Conservation (phyloP, 257 asterid genomes). For the Scutellaria baicalensis region DNA sequence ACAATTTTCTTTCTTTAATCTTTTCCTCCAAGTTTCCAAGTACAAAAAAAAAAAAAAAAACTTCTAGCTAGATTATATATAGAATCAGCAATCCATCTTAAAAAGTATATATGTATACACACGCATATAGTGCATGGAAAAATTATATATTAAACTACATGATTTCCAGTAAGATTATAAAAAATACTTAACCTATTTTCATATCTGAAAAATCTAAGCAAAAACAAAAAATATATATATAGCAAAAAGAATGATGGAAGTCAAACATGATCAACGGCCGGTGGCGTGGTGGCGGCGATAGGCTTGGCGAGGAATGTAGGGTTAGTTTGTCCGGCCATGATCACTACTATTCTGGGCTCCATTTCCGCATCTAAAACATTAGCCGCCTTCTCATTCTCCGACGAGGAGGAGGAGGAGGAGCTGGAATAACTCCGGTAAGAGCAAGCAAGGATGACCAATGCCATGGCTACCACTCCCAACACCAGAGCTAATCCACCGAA, state of each 20-base stretch:
- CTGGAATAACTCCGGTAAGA: slow-evolving; percentile 27
- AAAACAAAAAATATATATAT: not conserved
- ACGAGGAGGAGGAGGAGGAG: not conserved
- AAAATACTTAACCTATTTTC: not conserved
- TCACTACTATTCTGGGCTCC: slow-evolving; percentile 41
- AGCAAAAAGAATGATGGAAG: not conserved
- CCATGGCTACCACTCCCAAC: slow-evolving; percentile 22
- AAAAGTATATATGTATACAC: too few relatives aligned
- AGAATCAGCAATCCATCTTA: too few relatives aligned
- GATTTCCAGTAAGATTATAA: too few relatives aligned
- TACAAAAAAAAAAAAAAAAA: too few relatives aligned
- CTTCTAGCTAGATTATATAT: too few relatives aligned
- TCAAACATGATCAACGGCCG: not conserved
- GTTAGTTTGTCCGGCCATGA: slow-evolving; percentile 52
- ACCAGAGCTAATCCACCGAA: slow-evolving; percentile 17
- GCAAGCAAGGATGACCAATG: slow-evolving; percentile 31
- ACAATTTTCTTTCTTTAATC: too few relatives aligned
- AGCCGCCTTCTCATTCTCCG: not conserved
- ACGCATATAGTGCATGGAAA: too few relatives aligned
- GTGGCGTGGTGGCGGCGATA: not conserved
- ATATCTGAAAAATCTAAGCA: not conserved
- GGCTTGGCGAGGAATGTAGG: slow-evolving; percentile 46
- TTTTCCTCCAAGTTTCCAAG: too few relatives aligned
- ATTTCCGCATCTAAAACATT: slow-evolving; percentile 16
- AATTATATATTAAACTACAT: too few relatives aligned